Base-by-base conservation (phyloP, 148 eudicot genomes). In the Cornus florida region DNA sequence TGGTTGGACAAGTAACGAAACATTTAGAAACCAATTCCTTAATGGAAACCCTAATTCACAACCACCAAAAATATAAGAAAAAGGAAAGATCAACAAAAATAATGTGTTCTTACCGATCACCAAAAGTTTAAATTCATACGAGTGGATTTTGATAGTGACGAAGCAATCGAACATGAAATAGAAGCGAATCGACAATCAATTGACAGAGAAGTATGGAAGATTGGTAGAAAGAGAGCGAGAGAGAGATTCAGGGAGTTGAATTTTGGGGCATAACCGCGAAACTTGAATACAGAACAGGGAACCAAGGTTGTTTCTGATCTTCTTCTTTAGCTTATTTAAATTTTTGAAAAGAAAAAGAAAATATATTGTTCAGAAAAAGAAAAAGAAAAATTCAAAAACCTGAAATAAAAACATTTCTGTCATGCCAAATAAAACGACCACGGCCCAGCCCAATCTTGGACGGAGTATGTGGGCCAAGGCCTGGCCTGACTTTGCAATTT, bases 181-280 rank as follows among this genome's bases (percentile, higher is more conserved):
- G 43, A 19, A 28, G 35, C 24, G 77, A 14, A 9, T 6, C 78
- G 35, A 20, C 13, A 22, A 64, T 64, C 23, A 62, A 24, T 43
- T 20, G 67, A 50, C 16, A 33, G 68, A 3, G 76, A 41, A 14
- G 50, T 5, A 64, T 28, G 5, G 62, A 50, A 23, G 66, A 43
- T 7, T 8, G 10, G 6, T 57, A 33, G 14, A 38, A 19, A 4
- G 33, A 28, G 60, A 16, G 46, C 17, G 72, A 19, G 62, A 57
- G 62, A 57, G 31, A 75, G 59, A 20, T 32, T 33, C 4, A 8
- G 22, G 8, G 38, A 48, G 75, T 10, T 11, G 72, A 33, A 50
- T 32, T 76, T 35, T 46, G 83, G 81, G 84, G 76, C 67, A 67
- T n/a, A 77, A 77, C 81, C 84, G 84, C 81, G 84, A 82, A 82